phyloP scores from a whole-genome alignment of 2,329 filamentous ascomycete species.

The Sclerotinia borealis region DNA sequence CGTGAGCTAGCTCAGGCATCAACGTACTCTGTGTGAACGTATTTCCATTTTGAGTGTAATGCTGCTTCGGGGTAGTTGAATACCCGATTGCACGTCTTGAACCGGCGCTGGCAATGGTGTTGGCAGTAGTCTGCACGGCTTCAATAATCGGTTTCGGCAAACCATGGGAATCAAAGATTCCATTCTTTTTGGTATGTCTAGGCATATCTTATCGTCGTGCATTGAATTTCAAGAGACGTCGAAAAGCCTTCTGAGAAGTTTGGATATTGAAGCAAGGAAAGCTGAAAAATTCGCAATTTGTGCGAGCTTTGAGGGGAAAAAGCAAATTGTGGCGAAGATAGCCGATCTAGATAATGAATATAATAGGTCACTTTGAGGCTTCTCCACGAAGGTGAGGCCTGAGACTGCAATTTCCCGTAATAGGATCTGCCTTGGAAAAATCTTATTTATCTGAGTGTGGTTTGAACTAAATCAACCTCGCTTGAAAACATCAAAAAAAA shows the following conservation, averaged over 20 bases:
- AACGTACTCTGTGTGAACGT: neutral
- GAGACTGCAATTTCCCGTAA: neutral
- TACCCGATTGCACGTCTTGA: neutral
- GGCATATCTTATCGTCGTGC: neutral
- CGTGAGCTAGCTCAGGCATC: neutral
- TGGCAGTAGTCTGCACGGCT: neutral
- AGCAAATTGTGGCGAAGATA: slow-evolving; percentile 2
- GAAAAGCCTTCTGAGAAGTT: neutral
- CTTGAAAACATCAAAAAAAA: slow-evolving; percentile 1
- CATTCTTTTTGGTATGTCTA: neutral
- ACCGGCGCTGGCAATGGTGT: neutral
- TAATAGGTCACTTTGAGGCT: slow-evolving; percentile 1
- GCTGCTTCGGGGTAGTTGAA: neutral
- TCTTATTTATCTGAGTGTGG: neutral
- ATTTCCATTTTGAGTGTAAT: neutral
- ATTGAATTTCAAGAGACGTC: neutral
- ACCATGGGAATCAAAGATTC: neutral
- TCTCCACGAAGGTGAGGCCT: neutral
- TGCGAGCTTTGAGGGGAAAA: slow-evolving; percentile 2
- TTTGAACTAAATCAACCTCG: neutral
- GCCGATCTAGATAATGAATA: neutral
- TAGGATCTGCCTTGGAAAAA: neutral
- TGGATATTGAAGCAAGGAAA: slow-evolving; percentile 3
- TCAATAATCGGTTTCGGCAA: neutral
- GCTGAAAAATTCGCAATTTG: neutral